A percentile compares a stretch with the other conserved stretches of the same genome.
Evolutionary conservation across 1,284 basidiomycete genomes (phyloP).

Genomic region (Cutaneotrichosporon cavernicola): DNA sequence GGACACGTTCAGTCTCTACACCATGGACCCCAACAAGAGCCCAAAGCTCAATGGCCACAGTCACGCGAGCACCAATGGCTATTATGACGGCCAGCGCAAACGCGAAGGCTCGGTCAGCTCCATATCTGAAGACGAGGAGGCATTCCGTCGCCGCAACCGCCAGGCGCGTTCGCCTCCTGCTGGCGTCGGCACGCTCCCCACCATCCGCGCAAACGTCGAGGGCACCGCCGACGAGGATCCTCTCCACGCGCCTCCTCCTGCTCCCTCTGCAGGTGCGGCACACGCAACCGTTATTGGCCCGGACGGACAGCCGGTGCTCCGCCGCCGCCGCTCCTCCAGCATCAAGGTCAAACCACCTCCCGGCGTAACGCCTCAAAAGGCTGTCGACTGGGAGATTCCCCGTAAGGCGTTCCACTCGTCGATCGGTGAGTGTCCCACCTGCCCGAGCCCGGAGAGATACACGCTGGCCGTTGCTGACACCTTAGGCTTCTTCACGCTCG

Average conservation of each 20-base stretch:
- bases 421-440: conserved; percentile 64
- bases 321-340: conserved; percentile 39
- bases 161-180: conserved; percentile 16
- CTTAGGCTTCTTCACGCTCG: conserved; percentile 77
- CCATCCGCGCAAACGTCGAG: conserved; percentile 37
- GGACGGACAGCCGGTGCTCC: conserved; percentile 30
- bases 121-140: conserved; percentile 20
- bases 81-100: conserved; percentile 1
- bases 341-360: conserved; percentile 46
- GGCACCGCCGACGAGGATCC: conserved; percentile 19
- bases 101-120: not conserved
- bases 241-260: conserved; percentile 24
- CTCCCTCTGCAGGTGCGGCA: conserved; percentile 18
- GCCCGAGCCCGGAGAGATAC: not conserved
- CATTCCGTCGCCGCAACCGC: conserved; percentile 9
- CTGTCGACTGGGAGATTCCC: conserved; percentile 71
- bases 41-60: conserved; percentile 9
- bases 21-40: conserved; percentile 13
- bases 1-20: conserved; percentile 5
- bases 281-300: not conserved
- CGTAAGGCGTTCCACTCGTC: conserved; percentile 86
- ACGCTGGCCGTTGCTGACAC: conserved; percentile 6
- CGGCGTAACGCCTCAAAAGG: conserved; percentile 48
- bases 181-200: conserved; percentile 31
- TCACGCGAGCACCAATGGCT: conserved; percentile 9